phyloP scores from a whole-genome alignment of 768 basidiomycete species.

The Tricholoma bakamatsutake region DNA sequence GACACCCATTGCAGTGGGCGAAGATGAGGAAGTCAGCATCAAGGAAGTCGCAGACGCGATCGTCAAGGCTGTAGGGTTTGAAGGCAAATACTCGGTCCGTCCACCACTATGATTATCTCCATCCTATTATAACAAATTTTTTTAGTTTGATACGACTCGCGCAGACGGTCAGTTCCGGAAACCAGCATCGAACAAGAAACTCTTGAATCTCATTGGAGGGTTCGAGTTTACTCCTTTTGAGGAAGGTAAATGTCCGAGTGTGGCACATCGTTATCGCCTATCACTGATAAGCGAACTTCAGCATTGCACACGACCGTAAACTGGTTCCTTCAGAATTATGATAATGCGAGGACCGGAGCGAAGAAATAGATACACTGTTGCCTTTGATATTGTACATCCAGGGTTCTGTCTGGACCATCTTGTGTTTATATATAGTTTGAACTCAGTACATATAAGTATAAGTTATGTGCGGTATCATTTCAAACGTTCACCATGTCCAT shows the following conservation, averaged over 20 bases:
- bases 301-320: conserved; percentile 74
- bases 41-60: conserved; percentile 88
- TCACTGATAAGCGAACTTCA: conserved; percentile 18
- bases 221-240: conserved; percentile 94
- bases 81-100: conserved; percentile 67
- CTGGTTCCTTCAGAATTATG: conserved; percentile 86
- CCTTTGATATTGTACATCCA: background rate
- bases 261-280: background rate
- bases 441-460: too few species aligned
- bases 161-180: conserved; percentile 96
- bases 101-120: conserved; percentile 4
- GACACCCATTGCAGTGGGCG: conserved; percentile 55
- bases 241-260: conserved; percentile 44
- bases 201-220: conserved; percentile 66
- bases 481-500: conserved; percentile 35
- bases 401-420: background rate
- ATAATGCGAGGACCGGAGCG: conserved; percentile 55
- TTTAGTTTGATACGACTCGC: conserved; percentile 77
- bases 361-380: conserved; percentile 14
- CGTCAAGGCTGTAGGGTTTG: conserved; percentile 74
- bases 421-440: too few species aligned
- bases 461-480: background rate
- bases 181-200: conserved; percentile 89
- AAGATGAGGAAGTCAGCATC: conserved; percentile 93
- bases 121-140: background rate